Percentiles rank a stretch among this genome's conserved stretches.
Evolutionary conservation across 768 basidiomycete genomes (phyloP).

Genomic region (Suillus subaureus): DNA sequence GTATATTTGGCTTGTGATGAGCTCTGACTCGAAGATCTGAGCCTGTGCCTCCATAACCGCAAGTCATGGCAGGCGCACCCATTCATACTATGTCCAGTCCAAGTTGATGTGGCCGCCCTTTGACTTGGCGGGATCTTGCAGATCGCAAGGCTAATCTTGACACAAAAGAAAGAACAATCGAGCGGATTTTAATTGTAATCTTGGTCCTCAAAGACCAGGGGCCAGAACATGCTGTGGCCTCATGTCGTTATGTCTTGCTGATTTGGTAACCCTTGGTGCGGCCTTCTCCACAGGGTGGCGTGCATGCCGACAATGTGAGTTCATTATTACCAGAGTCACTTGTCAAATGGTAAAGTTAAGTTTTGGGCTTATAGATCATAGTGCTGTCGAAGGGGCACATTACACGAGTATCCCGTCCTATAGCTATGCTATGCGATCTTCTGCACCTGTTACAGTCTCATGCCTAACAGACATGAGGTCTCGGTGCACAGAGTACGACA

Average conservation of each 20-base stretch:
- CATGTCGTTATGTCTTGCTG: constrained; percentile 18
- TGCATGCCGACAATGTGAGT: constrained; percentile 15
- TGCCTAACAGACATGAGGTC: constrained; percentile 6
- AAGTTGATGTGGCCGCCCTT: constrained; percentile 8
- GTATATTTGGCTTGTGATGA: not conserved
- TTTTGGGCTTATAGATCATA: constrained; percentile 5
- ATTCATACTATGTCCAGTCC: not conserved
- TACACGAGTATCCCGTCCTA: constrained; percentile 5
- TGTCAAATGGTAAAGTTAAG: constrained; percentile 3
- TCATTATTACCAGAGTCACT: constrained; percentile 19
- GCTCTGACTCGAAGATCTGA: not conserved
- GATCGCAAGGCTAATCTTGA: constrained; percentile 26
- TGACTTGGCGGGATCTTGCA: constrained; percentile 16
- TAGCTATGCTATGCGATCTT: constrained; percentile 1
- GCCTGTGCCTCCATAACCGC: not conserved
- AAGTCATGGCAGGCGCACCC: not conserved
- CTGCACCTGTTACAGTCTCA: not conserved
- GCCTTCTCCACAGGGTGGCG: constrained; percentile 10
- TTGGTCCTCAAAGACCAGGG: constrained; percentile 5
- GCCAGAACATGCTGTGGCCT: constrained; percentile 29
- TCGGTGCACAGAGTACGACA: constrained; percentile 3
- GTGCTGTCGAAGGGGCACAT: constrained; percentile 4
- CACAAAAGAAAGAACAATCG: constrained; percentile 18
- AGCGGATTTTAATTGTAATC: not conserved
- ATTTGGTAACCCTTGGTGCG: constrained; percentile 19